A percentile compares a stretch with the other conserved stretches of the same genome.
Evolutionary conservation across 2,329 filamentous ascomycete species (phyloP).

Genomic region (Cylindrodendrum hubeiense): DNA sequence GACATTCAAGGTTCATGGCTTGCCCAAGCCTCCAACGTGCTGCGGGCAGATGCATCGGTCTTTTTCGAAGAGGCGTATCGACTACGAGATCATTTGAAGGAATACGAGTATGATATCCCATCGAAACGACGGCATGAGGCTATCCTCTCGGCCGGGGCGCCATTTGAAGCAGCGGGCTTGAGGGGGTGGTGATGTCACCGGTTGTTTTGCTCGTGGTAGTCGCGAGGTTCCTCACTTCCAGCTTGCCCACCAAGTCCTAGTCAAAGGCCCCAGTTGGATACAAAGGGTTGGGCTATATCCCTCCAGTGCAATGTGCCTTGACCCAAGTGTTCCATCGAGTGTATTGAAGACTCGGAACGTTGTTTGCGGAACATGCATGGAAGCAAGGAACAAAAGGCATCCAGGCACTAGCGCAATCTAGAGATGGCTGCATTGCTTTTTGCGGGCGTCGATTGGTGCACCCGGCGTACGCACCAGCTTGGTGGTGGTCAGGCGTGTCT

Average conservation of each 20-base stretch:
- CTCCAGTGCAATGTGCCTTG: background rate
- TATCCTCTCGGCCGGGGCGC: no score
- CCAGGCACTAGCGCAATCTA: background rate
- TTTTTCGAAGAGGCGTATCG: no score
- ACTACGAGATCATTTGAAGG: background rate
- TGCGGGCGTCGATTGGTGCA: background rate
- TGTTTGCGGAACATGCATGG: background rate
- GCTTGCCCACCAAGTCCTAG: background rate
- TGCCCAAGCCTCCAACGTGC: background rate
- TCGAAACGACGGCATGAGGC: no score
- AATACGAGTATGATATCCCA: background rate
- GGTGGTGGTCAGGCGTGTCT: background rate
- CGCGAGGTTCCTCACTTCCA: background rate
- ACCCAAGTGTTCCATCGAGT: background rate
- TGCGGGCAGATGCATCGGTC: no score
- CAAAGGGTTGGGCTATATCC: background rate
- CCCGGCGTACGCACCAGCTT: background rate
- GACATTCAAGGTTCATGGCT: background rate
- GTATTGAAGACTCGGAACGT: background rate
- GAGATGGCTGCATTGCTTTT: background rate
- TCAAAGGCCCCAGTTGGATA: background rate
- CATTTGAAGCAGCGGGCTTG: no score
- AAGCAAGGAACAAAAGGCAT: background rate
- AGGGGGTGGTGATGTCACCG: background rate
- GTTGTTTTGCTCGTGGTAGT: background rate